Conservation (phyloP, 2,329 filamentous ascomycete genomes). For the Aureobasidium subglaciale region DNA sequence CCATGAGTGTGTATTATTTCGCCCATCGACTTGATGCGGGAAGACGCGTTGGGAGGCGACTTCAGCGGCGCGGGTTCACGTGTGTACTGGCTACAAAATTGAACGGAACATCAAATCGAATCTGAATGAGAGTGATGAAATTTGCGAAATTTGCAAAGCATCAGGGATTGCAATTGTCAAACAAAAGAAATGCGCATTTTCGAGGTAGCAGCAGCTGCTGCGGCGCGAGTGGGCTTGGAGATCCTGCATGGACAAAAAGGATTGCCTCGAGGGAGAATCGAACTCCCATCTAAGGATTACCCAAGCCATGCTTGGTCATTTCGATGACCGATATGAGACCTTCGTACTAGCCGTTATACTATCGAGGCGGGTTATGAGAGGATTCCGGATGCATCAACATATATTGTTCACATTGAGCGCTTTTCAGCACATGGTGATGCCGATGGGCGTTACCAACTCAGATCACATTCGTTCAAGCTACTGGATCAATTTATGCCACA, state of each 20-base stretch:
- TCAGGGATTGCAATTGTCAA: background rate
- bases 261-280: conserved; percentile 14
- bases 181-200: too few species aligned
- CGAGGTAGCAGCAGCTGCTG: background rate
- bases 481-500: too few species aligned
- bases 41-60: conserved; percentile 13
- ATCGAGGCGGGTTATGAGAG: conserved; percentile 7
- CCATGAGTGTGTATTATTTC: conserved; percentile 33
- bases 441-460: too few species aligned
- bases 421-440: background rate
- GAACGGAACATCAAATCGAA: background rate
- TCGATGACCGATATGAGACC: conserved; percentile 13
- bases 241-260: background rate
- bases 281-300: conserved; percentile 14
- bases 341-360: conserved; percentile 14
- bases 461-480: too few species aligned
- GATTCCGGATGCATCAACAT: background rate
- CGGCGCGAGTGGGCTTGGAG: too few species aligned
- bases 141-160: background rate
- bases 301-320: conserved; percentile 13
- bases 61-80: background rate
- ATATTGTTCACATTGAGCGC: background rate
- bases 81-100: background rate
- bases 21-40: background rate
- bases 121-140: background rate